These are phyloP conservation scores for Zelopaecilomyces penicillatus DNA, from an alignment of 2,329 filamentous ascomycete species.

Conservation along the genomic window DNA sequence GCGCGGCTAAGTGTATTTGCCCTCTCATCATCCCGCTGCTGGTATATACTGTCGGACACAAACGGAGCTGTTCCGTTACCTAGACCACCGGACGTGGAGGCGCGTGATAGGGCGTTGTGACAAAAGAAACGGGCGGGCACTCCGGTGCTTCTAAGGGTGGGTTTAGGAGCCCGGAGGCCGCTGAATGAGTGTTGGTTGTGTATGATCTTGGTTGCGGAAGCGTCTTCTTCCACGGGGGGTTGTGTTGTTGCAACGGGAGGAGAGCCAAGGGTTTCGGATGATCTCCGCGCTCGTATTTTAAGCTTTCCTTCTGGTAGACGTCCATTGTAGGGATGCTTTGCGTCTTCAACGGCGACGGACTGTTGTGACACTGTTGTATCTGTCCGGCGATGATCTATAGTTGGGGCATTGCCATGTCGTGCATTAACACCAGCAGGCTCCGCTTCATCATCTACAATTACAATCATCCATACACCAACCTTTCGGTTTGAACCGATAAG, in stretches of 20 bases:
- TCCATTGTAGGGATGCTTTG: not conserved
- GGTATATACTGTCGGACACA: not conserved
- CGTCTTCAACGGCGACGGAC: not conserved
- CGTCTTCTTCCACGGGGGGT: not conserved
- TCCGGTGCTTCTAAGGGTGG: slow-evolving; percentile 1
- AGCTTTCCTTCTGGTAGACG: not conserved
- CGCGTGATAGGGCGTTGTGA: slow-evolving; percentile 8
- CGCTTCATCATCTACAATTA: slow-evolving; percentile 58
- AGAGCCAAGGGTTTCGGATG: slow-evolving; percentile 13
- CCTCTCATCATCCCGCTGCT: not conserved
- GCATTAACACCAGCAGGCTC: not conserved
- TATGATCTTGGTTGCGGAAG: slow-evolving; percentile 8
- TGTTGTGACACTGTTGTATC: not conserved
- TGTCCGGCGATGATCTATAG: not conserved
- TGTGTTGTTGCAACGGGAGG: not conserved
- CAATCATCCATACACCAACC: slow-evolving; percentile 71
- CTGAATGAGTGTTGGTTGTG: slow-evolving; percentile 9
- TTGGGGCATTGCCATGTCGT: not conserved
- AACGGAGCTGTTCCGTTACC: not conserved
- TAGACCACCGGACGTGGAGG: not conserved
- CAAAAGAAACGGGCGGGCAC: slow-evolving; percentile 10
- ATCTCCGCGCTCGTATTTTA: slow-evolving; percentile 8
- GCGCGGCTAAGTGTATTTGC: not conserved
- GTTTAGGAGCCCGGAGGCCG: slow-evolving; percentile 1
- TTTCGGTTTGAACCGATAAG: slow-evolving; percentile 55